A percentile compares a stretch with the other conserved stretches of the same genome.
These are phyloP conservation scores for Arctostaphylos glauca DNA, from an alignment of 148 eudicot genomes.

Conservation along the genomic window DNA sequence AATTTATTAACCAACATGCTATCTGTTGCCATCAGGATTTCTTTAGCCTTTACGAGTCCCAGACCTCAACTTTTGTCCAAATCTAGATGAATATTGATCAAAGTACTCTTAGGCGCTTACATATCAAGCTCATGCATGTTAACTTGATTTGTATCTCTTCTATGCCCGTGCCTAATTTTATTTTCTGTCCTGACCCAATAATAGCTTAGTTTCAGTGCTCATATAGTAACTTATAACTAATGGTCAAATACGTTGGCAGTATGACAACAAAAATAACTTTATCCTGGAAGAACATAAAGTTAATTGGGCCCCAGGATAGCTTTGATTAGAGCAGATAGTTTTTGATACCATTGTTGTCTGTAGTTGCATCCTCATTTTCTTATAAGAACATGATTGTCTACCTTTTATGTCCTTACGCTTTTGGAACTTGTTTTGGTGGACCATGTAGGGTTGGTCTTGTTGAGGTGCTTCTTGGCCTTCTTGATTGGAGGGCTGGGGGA, in stretches of 20 bases:
- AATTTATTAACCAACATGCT: neutral
- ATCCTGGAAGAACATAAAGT: neutral
- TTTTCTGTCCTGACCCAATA: neutral
- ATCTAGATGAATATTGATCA: neutral
- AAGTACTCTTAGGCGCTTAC: neutral
- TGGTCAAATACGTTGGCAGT: slow-evolving; percentile 1
- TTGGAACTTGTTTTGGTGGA: slow-evolving; percentile 12
- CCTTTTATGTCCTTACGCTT: neutral
- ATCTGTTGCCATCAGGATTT: neutral
- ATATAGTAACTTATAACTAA: neutral
- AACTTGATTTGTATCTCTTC: neutral
- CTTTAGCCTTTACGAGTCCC: slow-evolving; percentile 3
- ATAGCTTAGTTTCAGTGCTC: too few relatives aligned
- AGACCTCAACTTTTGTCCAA: neutral
- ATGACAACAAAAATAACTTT: neutral
- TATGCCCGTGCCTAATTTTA: neutral
- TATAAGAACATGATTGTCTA: neutral
- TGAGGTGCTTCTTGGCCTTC: slow-evolving; percentile 95
- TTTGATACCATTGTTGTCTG: neutral
- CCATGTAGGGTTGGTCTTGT: slow-evolving; percentile 89
- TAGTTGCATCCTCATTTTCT: neutral
- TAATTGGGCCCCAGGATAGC: slow-evolving; percentile 2
- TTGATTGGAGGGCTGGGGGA: slow-evolving; percentile 99
- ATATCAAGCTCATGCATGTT: neutral
- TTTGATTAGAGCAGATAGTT: slow-evolving; percentile 3